Base-by-base conservation (phyloP, 1,139 yeast genomes). In the Suhomyces bolitotheri region DNA sequence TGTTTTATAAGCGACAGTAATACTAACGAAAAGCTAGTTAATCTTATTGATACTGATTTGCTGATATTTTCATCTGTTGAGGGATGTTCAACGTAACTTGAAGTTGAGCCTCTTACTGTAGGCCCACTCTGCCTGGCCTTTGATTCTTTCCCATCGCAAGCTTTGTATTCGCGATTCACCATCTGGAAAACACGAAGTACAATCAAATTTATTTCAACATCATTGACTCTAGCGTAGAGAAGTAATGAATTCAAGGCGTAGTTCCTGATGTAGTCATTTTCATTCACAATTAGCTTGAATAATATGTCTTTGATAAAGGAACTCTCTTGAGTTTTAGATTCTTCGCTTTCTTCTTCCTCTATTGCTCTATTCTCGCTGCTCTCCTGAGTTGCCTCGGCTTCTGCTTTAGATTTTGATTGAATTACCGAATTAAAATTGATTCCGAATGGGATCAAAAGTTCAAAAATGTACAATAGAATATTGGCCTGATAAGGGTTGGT, bases 1-100 rank as follows among this genome's bases (percentile, higher is more conserved):
- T 65, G 70, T 36, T 60, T 67, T 20, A 71, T 55, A 23, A 70
- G 49, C 0, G 72, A 50, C 58, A 63, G 64, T 31, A 71, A 53
- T 2, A 65, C 61, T 34, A 70, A 56, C 0, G 75, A 59, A 43
- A 60, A 66, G 25, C 64, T 60, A 28, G 62, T 45, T 6, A 68
- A 45, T 33, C 58, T 58, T 1, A 60, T 57, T 1, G 60, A 43
- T 2, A 50, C 37, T 13, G 51, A 47, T 5, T 36, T 36, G 16
- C 60, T 56, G 4, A 56, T 50, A 38, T 63, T 64, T 7, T 59
- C 63, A 8, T 54, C 56, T 9, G 34, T 23, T 5, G 22, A 3
- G 5, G 19, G 4, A 7, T n/a, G 9, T 12, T 28, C 31, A 15
- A 6, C n/a, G 20, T 7, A 7, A 9, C 20, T 22, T 7, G n/a